A percentile compares a stretch with the other conserved stretches of the same genome.
phyloP scores from a whole-genome alignment of 176 grass and related monocot species.

The bread wheat (Triticum aestivum) region DNA sequence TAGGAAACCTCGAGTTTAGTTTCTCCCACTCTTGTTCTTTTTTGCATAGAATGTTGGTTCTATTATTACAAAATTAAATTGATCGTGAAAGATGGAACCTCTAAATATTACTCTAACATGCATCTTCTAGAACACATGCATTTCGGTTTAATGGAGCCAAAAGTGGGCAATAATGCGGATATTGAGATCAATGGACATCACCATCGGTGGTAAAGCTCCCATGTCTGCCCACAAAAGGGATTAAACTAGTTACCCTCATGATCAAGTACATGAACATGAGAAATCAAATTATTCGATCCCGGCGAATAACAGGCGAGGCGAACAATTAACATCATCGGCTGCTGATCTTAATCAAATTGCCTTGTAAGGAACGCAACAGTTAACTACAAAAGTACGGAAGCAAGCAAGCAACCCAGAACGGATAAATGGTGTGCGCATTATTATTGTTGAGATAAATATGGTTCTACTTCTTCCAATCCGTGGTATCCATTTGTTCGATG shows the following conservation, averaged over 20 bases:
- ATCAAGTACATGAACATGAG: neutral
- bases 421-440: too few species aligned
- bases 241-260: neutral
- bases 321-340: neutral
- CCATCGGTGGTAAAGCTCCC: neutral
- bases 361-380: slow-evolving; percentile 36
- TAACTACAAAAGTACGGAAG: neutral
- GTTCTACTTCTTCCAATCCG: neutral
- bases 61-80: neutral
- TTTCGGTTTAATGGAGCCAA: neutral
- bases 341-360: slow-evolving; percentile 28
- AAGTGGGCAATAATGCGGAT: neutral
- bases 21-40: neutral
- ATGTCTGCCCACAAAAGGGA: neutral
- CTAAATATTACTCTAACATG: neutral
- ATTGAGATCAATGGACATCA: slow-evolving; percentile 4
- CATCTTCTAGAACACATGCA: neutral
- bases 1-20: neutral
- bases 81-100: neutral
- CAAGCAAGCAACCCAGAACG: neutral
- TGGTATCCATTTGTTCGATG: neutral
- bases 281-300: neutral
- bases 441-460: neutral
- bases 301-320: neutral
- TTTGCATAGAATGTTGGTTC: neutral